Evolutionary conservation across 805 yeast genomes (phyloP).

Genomic region (Nakazawaea siamensis): DNA sequence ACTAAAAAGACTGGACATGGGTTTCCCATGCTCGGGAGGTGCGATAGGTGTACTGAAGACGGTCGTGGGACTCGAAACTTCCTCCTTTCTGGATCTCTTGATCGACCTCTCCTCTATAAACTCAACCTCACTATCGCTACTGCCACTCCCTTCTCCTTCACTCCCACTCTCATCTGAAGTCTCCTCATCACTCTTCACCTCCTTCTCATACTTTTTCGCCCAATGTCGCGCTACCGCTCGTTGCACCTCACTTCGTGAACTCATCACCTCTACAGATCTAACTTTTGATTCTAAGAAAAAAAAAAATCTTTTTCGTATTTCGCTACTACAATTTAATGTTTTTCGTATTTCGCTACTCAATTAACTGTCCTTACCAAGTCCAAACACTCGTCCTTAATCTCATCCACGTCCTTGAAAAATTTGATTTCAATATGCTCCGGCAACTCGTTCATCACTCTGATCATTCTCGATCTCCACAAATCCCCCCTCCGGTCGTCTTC

Average conservation of each 20-base stretch:
- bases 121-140: conserved; percentile 8
- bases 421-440: conserved; percentile 30
- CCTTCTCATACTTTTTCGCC: conserved; percentile 1
- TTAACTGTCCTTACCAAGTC: conserved; percentile 1
- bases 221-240: conserved; percentile 6
- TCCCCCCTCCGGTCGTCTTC: conserved; percentile 41
- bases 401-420: conserved; percentile 35
- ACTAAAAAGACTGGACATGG: conserved; percentile 4
- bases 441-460: conserved; percentile 29
- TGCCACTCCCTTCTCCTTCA: too few relatives aligned
- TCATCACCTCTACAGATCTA: neutral
- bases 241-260: conserved; percentile 2
- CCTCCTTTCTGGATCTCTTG: conserved; percentile 13
- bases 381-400: conserved; percentile 27
- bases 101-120: conserved; percentile 8
- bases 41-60: conserved; percentile 5
- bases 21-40: conserved; percentile 3
- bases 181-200: too few relatives aligned
- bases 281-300: too few relatives aligned
- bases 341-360: too few relatives aligned
- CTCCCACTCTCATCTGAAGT: conserved; percentile 9
- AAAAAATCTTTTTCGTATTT: too few relatives aligned
- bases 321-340: too few relatives aligned
- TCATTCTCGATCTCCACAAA: conserved; percentile 47
- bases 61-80: conserved; percentile 10